Evolutionary conservation across 2,329 filamentous ascomycete species (phyloP).

Genomic region (Lachnum nothofagi): DNA sequence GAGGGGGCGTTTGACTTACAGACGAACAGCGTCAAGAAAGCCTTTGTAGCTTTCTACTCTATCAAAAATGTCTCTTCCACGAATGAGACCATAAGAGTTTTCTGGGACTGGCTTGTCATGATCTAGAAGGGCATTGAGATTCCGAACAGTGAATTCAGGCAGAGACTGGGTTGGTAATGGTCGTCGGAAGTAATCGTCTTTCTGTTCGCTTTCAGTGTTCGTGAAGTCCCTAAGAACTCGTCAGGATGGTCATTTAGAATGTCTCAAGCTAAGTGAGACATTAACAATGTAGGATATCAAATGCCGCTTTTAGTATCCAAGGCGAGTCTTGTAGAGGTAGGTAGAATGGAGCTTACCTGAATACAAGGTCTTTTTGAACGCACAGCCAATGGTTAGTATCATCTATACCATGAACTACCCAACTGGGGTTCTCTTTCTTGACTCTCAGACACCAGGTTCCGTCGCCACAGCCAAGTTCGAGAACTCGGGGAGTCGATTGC

Average conservation of each 20-base stretch:
- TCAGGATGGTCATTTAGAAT: too few relatives aligned
- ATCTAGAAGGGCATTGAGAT: slow-evolving; percentile 24
- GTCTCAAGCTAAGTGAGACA: too few relatives aligned
- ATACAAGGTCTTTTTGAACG: slow-evolving; percentile 10
- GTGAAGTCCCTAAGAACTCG: slow-evolving; percentile 25
- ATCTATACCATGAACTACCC: slow-evolving; percentile 31
- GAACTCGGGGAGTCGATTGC: slow-evolving; percentile 25
- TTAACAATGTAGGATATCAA: too few relatives aligned
- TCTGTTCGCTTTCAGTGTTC: not conserved
- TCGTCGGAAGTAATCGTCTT: slow-evolving; percentile 24
- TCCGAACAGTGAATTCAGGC: slow-evolving; percentile 28
- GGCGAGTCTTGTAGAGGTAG: too few relatives aligned
- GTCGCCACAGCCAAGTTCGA: slow-evolving; percentile 30
- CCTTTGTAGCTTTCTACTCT: slow-evolving; percentile 27
- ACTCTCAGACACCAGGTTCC: slow-evolving; percentile 29
- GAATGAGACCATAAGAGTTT: slow-evolving; percentile 28
- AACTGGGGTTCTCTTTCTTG: slow-evolving; percentile 26
- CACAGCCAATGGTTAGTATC: slow-evolving; percentile 29
- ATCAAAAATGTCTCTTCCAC: slow-evolving; percentile 29
- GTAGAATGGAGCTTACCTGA: slow-evolving; percentile 19
- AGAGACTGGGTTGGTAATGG: slow-evolving; percentile 15
- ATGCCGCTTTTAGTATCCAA: too few relatives aligned
- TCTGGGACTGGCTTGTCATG: slow-evolving; percentile 25
- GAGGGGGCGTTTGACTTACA: slow-evolving; percentile 21
- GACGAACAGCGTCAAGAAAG: slow-evolving; percentile 29